Conservation (phyloP, 2,329 filamentous ascomycete genomes). For the Sclerotinia sclerotiorum region DNA sequence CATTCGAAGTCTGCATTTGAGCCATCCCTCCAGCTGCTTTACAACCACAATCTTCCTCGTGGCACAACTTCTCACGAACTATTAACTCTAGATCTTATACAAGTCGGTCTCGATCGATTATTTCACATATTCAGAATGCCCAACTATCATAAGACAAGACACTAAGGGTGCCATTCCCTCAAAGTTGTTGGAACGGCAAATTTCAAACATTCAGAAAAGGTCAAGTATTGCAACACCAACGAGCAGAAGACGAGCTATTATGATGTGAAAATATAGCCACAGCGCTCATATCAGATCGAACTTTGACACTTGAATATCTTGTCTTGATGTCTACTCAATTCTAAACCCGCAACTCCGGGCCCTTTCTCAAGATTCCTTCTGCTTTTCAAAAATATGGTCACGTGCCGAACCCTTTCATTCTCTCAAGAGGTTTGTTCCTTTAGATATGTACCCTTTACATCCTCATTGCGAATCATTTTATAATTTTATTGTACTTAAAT, state of each 20-base stretch:
- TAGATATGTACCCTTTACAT: background rate
- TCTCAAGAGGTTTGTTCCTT: background rate
- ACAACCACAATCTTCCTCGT: background rate
- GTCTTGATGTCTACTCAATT: background rate
- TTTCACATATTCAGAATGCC: too few species aligned
- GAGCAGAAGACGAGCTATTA: background rate
- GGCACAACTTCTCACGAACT: background rate
- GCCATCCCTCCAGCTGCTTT: background rate
- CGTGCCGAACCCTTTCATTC: background rate
- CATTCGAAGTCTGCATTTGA: background rate
- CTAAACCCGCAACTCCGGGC: background rate
- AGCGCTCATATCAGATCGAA: background rate
- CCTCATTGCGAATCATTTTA: background rate
- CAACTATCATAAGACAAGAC: too few species aligned
- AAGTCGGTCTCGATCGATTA: too few species aligned
- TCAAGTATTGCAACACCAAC: background rate
- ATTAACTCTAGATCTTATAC: background rate
- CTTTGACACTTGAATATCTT: background rate
- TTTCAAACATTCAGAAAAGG: background rate
- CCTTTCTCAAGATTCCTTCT: background rate
- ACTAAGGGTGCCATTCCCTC: background rate
- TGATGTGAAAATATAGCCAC: background rate
- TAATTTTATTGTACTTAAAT: background rate
- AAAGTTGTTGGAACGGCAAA: background rate
- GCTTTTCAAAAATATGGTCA: background rate